Percentiles rank a stretch among this genome's conserved stretches.
Conservation (phyloP, 2,329 filamentous ascomycete genomes). For the Arthrobotrys iridis region DNA sequence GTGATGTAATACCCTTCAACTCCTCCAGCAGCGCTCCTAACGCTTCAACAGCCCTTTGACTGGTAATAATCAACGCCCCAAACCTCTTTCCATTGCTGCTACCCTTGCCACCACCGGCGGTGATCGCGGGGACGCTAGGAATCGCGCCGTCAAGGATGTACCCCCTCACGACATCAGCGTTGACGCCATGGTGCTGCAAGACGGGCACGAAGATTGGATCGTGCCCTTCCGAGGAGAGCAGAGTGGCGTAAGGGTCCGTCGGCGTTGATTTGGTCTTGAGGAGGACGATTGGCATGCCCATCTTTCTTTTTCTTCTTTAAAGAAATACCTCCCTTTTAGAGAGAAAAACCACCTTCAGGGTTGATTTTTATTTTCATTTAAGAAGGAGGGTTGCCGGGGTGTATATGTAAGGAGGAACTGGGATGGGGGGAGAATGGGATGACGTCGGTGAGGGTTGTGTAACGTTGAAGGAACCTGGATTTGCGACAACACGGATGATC, state of each 20-base stretch:
- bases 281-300: constrained; percentile 68
- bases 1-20: constrained; percentile 63
- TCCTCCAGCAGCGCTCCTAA: constrained; percentile 73
- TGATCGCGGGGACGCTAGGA: constrained; percentile 15
- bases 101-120: constrained; percentile 55
- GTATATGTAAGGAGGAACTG: background rate
- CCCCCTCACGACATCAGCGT: constrained; percentile 63
- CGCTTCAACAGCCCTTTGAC: constrained; percentile 82
- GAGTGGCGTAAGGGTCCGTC: constrained; percentile 76
- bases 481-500: background rate
- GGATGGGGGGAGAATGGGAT: background rate
- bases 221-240: constrained; percentile 70
- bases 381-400: background rate
- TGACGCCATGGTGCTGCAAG: constrained; percentile 74
- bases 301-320: no score
- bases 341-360: no score
- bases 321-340: no score
- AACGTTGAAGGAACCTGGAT: background rate
- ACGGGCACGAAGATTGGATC: constrained; percentile 79
- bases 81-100: constrained; percentile 64
- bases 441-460: background rate
- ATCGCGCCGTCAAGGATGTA: constrained; percentile 63
- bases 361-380: no score
- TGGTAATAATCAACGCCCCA: constrained; percentile 84
- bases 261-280: constrained; percentile 81